Evolutionary conservation across 1,139 yeast genomes (phyloP), one percentile per base, ranked within the genome.

Genomic region (Blastobotrys persicus): DNA sequence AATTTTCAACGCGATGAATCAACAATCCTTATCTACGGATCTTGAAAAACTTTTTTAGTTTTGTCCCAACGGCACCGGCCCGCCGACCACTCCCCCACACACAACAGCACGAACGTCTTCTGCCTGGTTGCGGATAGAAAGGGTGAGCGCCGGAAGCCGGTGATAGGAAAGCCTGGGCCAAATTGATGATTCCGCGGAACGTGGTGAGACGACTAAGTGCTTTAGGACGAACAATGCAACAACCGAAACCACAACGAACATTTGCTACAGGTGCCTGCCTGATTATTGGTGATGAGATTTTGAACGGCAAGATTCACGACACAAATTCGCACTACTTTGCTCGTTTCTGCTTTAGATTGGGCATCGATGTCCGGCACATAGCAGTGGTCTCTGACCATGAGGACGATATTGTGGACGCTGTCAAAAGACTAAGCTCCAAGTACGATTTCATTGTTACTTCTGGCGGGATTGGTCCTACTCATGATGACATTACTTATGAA

Each of bases 381-480:
- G 73, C 80, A 2, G 88, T 87, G 0, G 83, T 91, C 50, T 91
- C 92, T 0, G 96, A 88, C 66, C 88, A 85, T 39, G 77, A 76
- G 52, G 63, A 68, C 1, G 94, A 85, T 54, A 88, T 88, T 45
- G 69, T 75, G 1, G 74, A 74, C 11, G 77, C 84, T 1, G 67
- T 86, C 28, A 65, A 66, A 31, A 63, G 73, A 4, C 69, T 86
- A 52, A 68, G 76, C 28, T 63, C 71, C 17, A 71, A 76, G 43
- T 82, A 81, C 58, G 92, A 86, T 60, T 76, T 88, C 49, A 76
- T 88, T 4, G 77, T 87, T 14, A 87, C 96, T 0, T 79, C 88
- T 14, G 96, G 96, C 1, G 88, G 75, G 9, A 85, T 88, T 54
- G 96, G 96, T 0, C 87, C 95, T 2, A 88, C 96, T 0, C 95